Evolutionary conservation across 1,139 yeast species (phyloP), one percentile per base, ranked within the genome.

Genomic region (Meyerozyma carpophila): DNA sequence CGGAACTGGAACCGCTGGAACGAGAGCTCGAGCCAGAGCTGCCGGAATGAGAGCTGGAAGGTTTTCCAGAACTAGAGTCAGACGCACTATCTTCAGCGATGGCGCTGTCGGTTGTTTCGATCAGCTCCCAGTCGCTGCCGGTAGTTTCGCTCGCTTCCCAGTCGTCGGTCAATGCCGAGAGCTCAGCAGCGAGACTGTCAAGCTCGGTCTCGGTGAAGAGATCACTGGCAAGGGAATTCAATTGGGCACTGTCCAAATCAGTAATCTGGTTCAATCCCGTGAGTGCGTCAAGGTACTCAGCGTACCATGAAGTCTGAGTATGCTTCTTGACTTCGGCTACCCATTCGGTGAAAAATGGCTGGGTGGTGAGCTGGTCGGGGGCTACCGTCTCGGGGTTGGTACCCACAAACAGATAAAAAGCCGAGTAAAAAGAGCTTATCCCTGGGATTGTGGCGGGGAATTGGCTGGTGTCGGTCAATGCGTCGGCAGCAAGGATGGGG

Each of bases 361-460:
- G 37, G 11, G 25, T 21, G 38, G 41, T 32, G 39, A 36, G 31
- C 24, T 16, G 18, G 3, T 16, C 18, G 3, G 18, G 18, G 18
- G 18, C 18, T 16, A 16, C 18, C 18, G 18, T 16, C 18, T 16
- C 18, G 18, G 18, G 18, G 18, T 16, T 16, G 18, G 18, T 16
- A 40, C 39, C 43, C 20, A 45, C 39, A 31, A 41, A 44, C 41
- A 36, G 36, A 27, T 20, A 31, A 26, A 34, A 34, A 9, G 37
- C 37, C 18, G 37, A 20, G 26, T 20, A 34, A 24, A 42, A 38
- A 31, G 44, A 40, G 20, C 34, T 37, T 3, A 36, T 36, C 14
- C 44, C 48, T 39, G 43, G 44, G 28, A 44, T 36, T 18, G 48
- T 40, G 44, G 44, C 37, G 27, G 46, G 37, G 44, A 36, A 39